Evolutionary conservation across 2,329 filamentous ascomycete species (phyloP), one percentile per base, ranked within the genome.

Genomic region (Phialocephala subalpina): DNA sequence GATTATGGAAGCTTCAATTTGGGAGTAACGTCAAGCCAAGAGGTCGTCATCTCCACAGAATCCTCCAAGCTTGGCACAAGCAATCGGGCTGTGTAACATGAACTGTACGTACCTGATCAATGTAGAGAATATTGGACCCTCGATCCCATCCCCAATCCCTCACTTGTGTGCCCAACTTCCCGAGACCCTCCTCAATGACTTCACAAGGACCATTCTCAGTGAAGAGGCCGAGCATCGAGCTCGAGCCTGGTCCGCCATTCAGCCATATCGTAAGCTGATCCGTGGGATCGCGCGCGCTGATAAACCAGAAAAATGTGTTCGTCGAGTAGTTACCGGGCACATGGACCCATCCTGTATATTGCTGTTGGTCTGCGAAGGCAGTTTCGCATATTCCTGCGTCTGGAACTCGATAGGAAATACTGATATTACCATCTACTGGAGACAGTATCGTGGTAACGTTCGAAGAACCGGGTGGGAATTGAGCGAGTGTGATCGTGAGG

Each of bases 341-440:
- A 61, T 79, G 83, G 63, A 92, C 86, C 84, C 91, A 92, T 73
- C 90, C 90, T 3, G 88, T 87, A 74, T 89, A 91, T 76, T 92
- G 90, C 76, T 88, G 84, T 77, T 93, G 90, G 0, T 81, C 82
- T 53, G 82, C 75, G 72, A 91, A 91, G 8, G 85, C 86, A 1
- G 90, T 92, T 56, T 81, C 84, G 77, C 91, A 93, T 14, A 85
- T 88, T 55, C 86, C 87, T 8, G 81, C 76, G 4, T 86, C 83
- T 2, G 86, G 86, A 40, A 83, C 80, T 73, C 90, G 92, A 82
- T 90, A 93, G 63, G 86, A 85, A 74, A 93, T 86, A 65, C 86
- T 89, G 74, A 93, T 86, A 70, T 85, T 84, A 33, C 81, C 79
- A 75, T 92, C 83, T 70, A 91, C 80, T 2, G 89, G 87, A 20